Base-by-base conservation (phyloP, 192 early-diverging fungal species). In the Coemansia sp. region DNA sequence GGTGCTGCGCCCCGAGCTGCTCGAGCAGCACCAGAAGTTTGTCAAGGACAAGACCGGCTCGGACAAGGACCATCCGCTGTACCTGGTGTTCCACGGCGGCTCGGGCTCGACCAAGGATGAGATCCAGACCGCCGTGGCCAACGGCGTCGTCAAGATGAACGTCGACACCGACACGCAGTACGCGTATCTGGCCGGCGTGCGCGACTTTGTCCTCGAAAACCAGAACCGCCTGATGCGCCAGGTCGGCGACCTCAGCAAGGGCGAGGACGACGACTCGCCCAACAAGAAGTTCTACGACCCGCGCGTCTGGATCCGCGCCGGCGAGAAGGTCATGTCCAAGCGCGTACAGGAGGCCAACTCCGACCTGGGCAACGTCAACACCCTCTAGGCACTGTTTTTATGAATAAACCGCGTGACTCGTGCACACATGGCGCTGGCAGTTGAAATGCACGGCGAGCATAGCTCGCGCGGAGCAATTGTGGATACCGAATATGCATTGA, bases 241-340 rank as follows among this genome's bases (percentile, higher is more conserved):
- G 79, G 91, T 97, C 49, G 94, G 94, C 45, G 95, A 97, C 79
- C 92, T 62, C 51, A 69, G 93, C 62, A 93, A 95, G 51, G 93
- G 92, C 67, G 79, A 81, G n/a, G 83, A 86, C 78, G 94, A 95
- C 83, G 48, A 49, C 7, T 31, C 72, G 4, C 94, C 93, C 79
- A 97, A 95, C 86, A 97, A 97, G 88, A 97, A 97, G 82, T 88
- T 85, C 81, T 95, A 97, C 78, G 94, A 97, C 75, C 94, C 94
- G 40, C 90, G 94, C 70, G 89, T 90, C 63, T 95, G 84, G 67
- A 70, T 97, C 64, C 90, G 94, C 58, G 84, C 89, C 67, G 85
- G 82, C 61, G 94, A 97, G 75, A 90, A 94, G 84, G 75, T 71
- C 63, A 89, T 95, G 90, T 73, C 71, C 70, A 81, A 81, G 55